Percentiles rank a stretch among this genome's conserved stretches.
These are phyloP conservation scores for Meripilus lineatus DNA, from an alignment of 1,284 basidiomycete genomes.

Conservation along the genomic window DNA sequence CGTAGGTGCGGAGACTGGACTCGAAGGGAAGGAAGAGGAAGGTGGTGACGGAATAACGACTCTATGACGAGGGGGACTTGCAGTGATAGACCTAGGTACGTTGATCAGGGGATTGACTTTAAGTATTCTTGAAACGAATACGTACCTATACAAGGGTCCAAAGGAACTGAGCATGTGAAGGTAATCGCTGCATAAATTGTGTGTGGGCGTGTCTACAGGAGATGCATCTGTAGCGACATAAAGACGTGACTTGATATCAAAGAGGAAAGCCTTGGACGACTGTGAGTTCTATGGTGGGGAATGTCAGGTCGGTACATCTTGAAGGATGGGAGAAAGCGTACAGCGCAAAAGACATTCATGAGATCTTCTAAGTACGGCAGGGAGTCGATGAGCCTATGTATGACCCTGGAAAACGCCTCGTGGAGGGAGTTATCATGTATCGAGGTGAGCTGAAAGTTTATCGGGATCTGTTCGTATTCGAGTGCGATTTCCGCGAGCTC, in stretches of 20 bases:
- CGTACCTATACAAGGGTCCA: conserved; percentile 77
- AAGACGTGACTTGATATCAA: conserved; percentile 82
- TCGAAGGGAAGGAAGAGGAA: conserved; percentile 2
- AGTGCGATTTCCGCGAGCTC: conserved; percentile 70
- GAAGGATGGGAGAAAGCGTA: conserved; percentile 37
- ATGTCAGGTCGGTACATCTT: no score
- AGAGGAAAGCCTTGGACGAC: conserved; percentile 90
- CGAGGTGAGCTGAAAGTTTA: conserved; percentile 85
- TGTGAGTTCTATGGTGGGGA: conserved; percentile 69
- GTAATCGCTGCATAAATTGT: conserved; percentile 89
- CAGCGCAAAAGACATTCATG: conserved; percentile 78
- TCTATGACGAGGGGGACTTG: conserved; percentile 20
- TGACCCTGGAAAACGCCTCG: conserved; percentile 81
- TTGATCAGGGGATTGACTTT: background rate
- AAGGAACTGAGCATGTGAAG: conserved; percentile 86
- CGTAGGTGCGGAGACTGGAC: conserved; percentile 4
- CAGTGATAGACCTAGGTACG: conserved; percentile 23
- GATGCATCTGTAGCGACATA: conserved; percentile 92
- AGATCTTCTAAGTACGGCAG: conserved; percentile 74
- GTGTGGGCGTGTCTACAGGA: conserved; percentile 85
- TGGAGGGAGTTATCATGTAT: conserved; percentile 87
- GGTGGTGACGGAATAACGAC: conserved; percentile 5
- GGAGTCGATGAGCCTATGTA: conserved; percentile 70
- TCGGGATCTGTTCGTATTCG: conserved; percentile 64
- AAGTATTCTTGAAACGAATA: background rate